These are phyloP conservation scores for Phytophthora agathidicida DNA, from an alignment of 352 stramenopile species.

Conservation along the genomic window DNA sequence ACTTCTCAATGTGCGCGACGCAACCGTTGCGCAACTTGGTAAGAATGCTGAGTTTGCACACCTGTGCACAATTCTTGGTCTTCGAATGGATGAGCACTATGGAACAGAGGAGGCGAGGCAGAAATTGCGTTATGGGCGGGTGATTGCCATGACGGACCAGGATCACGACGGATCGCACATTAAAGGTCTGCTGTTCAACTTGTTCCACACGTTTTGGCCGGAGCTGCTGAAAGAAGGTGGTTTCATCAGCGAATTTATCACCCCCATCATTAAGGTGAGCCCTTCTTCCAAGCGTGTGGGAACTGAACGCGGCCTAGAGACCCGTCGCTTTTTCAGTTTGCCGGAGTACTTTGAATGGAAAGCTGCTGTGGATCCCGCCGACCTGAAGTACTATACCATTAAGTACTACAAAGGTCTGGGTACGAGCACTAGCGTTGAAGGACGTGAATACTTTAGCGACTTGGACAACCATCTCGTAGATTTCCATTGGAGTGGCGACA, in stretches of 20 bases:
- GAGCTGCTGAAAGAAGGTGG: conserved; percentile 93
- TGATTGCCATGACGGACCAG: conserved; percentile 99
- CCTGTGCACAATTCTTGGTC: conserved; percentile 97
- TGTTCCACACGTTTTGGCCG: conserved; percentile 99
- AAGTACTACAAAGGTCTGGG: conserved; percentile 99
- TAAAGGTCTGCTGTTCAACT: conserved; percentile 99
- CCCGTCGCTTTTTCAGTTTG: conserved; percentile 96
- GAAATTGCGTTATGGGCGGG: conserved; percentile 97
- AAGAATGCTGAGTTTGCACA: conserved; percentile 97
- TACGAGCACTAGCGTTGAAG: conserved; percentile 96
- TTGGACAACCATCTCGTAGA: conserved; percentile 95
- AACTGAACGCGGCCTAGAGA: conserved; percentile 74
- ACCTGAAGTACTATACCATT: conserved; percentile 93
- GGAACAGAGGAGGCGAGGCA: conserved; percentile 88
- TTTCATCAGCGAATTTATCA: conserved; percentile 99
- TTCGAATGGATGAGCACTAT: conserved; percentile 97
- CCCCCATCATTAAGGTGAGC: conserved; percentile 98
- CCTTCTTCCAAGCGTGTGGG: conserved; percentile 48
- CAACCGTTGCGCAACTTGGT: conserved; percentile 81
- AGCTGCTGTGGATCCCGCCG: conserved; percentile 45
- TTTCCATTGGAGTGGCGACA: conserved; percentile 74
- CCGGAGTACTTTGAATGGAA: conserved; percentile 98
- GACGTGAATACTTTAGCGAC: conserved; percentile 98
- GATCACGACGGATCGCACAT: conserved; percentile 99
- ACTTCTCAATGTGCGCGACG: conserved; percentile 91